A percentile compares a stretch with the other conserved stretches of the same genome.
phyloP scores from a whole-genome alignment of 176 grass and related monocot species.

The Secale cereale region DNA sequence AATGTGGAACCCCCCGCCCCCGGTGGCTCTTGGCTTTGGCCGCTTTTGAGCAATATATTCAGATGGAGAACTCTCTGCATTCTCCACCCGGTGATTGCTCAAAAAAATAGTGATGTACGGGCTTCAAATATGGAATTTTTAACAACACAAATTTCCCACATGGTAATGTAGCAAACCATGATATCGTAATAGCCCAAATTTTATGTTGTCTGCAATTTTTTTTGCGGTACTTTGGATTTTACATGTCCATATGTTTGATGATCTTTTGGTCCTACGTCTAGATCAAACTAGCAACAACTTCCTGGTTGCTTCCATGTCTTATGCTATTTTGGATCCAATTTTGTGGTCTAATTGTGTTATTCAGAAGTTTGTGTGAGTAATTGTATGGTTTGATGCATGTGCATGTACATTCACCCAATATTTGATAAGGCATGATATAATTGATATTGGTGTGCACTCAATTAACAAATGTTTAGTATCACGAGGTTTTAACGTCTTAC shows the following conservation, averaged over 20 bases:
- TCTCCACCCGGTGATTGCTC: too few relatives aligned
- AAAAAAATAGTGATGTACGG: background rate
- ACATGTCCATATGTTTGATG: background rate
- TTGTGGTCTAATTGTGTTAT: background rate
- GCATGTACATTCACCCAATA: background rate
- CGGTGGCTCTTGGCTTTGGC: too few relatives aligned
- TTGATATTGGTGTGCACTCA: background rate
- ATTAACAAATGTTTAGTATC: background rate
- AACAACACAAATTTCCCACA: background rate
- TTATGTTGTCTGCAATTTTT: background rate
- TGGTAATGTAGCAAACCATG: background rate
- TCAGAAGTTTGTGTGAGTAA: background rate
- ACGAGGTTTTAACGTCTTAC: background rate
- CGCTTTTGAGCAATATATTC: too few relatives aligned
- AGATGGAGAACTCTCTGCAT: too few relatives aligned
- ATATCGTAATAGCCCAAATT: background rate
- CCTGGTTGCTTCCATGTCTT: background rate
- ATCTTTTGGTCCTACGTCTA: background rate
- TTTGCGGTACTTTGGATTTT: background rate
- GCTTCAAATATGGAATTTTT: background rate
- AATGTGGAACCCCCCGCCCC: background rate
- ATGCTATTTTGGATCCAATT: background rate
- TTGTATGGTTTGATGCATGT: background rate
- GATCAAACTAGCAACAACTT: background rate
- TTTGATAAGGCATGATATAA: background rate